Base-by-base conservation (phyloP, 805 yeast species). In the Wickerhamiella bombiphila region DNA sequence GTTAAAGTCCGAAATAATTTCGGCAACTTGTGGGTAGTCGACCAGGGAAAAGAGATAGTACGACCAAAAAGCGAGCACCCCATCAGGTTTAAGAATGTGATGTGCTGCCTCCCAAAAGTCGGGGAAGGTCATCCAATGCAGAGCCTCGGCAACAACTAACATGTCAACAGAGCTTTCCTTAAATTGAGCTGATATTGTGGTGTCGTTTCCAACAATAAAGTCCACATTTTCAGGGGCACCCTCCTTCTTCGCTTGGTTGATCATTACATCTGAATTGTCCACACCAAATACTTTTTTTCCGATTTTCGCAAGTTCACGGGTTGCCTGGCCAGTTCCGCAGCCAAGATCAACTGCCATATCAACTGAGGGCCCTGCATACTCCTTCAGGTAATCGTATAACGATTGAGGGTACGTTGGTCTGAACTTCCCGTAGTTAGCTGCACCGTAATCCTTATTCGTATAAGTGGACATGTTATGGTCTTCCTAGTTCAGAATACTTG, bases 321-420 rank as follows among this genome's bases (percentile, higher is more conserved):
- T 68, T 1, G 77, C 88, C 43, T 73, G 73, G 0, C 93, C 93
- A 0, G 91, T 70, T 0, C 93, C 93, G 55, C 85, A 77, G 0
- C 91, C 93, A 3, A 77, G 58, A 57, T 83, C 94, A 9, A 80
- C 52, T 2, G 74, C 69, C n/a, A 61, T 42, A 1, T 52, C 22
- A 3, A 33, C 4, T n/a, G 6, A 13, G n/a, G 13, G 8, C 5
- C 33, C 33, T 15, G 30, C 29, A 49, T 65, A 74, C 1, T 45
- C 40, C 5, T 55, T 32, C 18, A 77, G 44, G 22, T 54, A 52
- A 1, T 63, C 50, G 49, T 65, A 76, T 37, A 78, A 65, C 3
- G 52, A 45, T 3, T 47, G 49, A 0, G 85, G 81, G 47, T 82
- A 82, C 0, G 68, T 56, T 1, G 94, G 94, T 35, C 94, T 60